Conservation (phyloP, 495 filamentous ascomycete genomes). For the Talaromyces wortmannii region DNA sequence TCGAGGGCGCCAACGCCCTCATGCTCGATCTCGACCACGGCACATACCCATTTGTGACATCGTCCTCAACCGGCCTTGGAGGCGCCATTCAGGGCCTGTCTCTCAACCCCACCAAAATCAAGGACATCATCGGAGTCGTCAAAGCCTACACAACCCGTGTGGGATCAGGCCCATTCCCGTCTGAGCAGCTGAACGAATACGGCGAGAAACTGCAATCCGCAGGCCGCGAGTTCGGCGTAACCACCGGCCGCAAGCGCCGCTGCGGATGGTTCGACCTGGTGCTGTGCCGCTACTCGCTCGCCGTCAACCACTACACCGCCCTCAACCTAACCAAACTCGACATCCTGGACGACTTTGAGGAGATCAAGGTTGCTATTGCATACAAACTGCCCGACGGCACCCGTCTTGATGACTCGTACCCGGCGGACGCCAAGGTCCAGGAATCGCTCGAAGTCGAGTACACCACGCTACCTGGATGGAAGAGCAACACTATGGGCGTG, state of each 20-base stretch:
- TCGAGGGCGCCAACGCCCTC: constrained; percentile 88
- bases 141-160: constrained; percentile 78
- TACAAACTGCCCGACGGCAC: constrained; percentile 56
- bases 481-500: constrained; percentile 56
- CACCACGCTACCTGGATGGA: constrained; percentile 73
- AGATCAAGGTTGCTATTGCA: constrained; percentile 70
- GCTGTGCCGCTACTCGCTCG: constrained; percentile 68
- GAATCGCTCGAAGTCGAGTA: constrained; percentile 57
- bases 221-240: constrained; percentile 70
- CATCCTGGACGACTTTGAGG: constrained; percentile 74
- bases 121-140: constrained; percentile 72
- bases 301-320: constrained; percentile 66
- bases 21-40: constrained; percentile 73
- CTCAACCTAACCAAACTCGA: constrained; percentile 89
- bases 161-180: constrained; percentile 77
- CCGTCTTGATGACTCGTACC: constrained; percentile 51
- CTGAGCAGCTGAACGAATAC: constrained; percentile 62
- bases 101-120: constrained; percentile 38
- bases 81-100: constrained; percentile 69
- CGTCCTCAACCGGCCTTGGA: constrained; percentile 65
- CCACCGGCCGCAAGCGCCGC: constrained; percentile 73
- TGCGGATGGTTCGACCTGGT: constrained; percentile 91
- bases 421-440: constrained; percentile 61
- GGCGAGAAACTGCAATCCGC: constrained; percentile 59
- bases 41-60: constrained; percentile 84